These are phyloP conservation scores for Amphichorda felina DNA, from an alignment of 2,329 filamentous ascomycete genomes.

Conservation along the genomic window DNA sequence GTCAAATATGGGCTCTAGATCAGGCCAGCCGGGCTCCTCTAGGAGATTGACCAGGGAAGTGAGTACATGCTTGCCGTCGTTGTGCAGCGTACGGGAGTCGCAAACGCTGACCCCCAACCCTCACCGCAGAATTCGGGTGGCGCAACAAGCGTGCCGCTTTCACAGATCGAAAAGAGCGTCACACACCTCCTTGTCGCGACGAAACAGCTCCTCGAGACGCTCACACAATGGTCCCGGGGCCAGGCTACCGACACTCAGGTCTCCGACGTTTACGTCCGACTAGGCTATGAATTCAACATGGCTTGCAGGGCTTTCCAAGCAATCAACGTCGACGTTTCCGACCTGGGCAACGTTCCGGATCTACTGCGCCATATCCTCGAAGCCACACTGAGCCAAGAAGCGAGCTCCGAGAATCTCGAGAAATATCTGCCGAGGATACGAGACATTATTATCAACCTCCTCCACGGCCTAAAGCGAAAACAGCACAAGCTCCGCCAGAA, in stretches of 20 bases:
- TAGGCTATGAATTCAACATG: slow-evolving; percentile 99
- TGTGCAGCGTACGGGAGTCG: too few relatives aligned
- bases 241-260: slow-evolving; percentile 89
- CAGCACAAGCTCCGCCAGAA: slow-evolving; percentile 73
- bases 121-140: slow-evolving; percentile 6
- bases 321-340: slow-evolving; percentile 90
- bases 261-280: slow-evolving; percentile 92
- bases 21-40: slow-evolving; percentile 24
- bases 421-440: slow-evolving; percentile 88
- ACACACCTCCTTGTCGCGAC: slow-evolving; percentile 95
- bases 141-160: slow-evolving; percentile 64
- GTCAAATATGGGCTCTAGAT: slow-evolving; percentile 52
- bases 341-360: slow-evolving; percentile 92
- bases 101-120: too few relatives aligned
- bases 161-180: slow-evolving; percentile 97
- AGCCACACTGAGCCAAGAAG: slow-evolving; percentile 92
- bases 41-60: slow-evolving; percentile 7
- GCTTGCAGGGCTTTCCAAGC: slow-evolving; percentile 93
- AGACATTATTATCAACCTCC: slow-evolving; percentile 95
- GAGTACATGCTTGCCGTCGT: too few relatives aligned
- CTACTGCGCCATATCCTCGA: slow-evolving; percentile 82
- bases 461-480: slow-evolving; percentile 94
- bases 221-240: slow-evolving; percentile 94
- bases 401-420: slow-evolving; percentile 85
- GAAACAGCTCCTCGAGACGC: slow-evolving; percentile 91